A percentile compares a stretch with the other conserved stretches of the same genome.
Evolutionary conservation across 495 filamentous ascomycete genomes (phyloP).

Genomic region (Oidiodendron maius): DNA sequence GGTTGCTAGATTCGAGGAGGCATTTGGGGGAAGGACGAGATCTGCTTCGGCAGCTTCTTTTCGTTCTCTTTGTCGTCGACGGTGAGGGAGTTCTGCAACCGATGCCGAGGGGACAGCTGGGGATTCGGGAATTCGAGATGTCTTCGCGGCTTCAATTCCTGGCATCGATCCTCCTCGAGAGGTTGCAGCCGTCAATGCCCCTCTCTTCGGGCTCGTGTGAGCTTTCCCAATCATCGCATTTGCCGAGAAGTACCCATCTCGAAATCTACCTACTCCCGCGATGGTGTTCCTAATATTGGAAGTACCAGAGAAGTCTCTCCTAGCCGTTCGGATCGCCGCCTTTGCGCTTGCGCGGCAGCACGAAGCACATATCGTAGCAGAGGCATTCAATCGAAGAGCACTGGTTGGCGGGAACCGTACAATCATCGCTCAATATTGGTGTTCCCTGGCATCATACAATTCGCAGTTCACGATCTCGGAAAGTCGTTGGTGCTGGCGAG

Average conservation of each 20-base stretch:
- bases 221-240: constrained; percentile 19
- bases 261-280: constrained; percentile 7
- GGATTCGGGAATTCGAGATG: not conserved
- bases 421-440: constrained; percentile 19
- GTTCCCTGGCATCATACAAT: no score
- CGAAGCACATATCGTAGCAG: constrained; percentile 17
- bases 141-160: constrained; percentile 12
- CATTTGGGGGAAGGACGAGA: constrained; percentile 15
- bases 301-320: constrained; percentile 14
- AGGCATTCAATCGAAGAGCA: constrained; percentile 17
- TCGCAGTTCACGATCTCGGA: not conserved
- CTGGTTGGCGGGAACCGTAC: constrained; percentile 18
- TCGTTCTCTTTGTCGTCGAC: constrained; percentile 17
- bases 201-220: constrained; percentile 9
- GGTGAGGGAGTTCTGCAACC: constrained; percentile 19
- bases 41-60: constrained; percentile 9
- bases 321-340: not conserved
- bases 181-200: constrained; percentile 10
- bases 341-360: constrained; percentile 10
- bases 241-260: constrained; percentile 20
- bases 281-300: constrained; percentile 13
- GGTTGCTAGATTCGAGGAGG: constrained; percentile 17
- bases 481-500: not conserved
- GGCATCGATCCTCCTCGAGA: constrained; percentile 10
- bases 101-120: constrained; percentile 4